These are phyloP conservation scores for Cyberlindnera xishuangbannaensis DNA, from an alignment of 805 yeast genomes.

Conservation along the genomic window DNA sequence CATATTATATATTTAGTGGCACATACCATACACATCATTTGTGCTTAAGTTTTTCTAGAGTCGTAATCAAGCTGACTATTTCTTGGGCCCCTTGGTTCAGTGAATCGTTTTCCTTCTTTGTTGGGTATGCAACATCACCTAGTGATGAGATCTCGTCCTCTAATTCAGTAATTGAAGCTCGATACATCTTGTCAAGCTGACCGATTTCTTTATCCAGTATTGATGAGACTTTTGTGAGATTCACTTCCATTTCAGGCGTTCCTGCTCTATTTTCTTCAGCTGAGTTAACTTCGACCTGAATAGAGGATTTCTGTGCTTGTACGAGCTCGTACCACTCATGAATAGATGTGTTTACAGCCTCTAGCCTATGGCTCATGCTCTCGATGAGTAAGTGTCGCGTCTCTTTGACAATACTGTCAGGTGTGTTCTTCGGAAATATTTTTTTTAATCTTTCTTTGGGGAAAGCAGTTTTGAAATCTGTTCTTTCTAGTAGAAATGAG, in stretches of 20 bases:
- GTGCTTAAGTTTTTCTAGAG: conserved; percentile 18
- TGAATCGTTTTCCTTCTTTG: no score
- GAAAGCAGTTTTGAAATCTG: conserved; percentile 5
- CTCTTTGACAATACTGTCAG: conserved; percentile 1
- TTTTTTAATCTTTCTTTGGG: conserved; percentile 3
- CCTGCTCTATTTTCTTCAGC: no score
- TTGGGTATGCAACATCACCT: conserved; percentile 20
- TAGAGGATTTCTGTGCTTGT: no score
- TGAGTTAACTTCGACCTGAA: no score
- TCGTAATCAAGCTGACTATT: conserved; percentile 14
- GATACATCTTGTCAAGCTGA: conserved; percentile 21
- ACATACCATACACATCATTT: no score
- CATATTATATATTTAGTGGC: conserved; percentile 9
- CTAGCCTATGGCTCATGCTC: conserved; percentile 1
- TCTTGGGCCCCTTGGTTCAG: conserved; percentile 12
- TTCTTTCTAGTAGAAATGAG: conserved; percentile 14
- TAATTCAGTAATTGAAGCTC: conserved; percentile 1
- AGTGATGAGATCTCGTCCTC: conserved; percentile 20
- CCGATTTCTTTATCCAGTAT: conserved; percentile 25
- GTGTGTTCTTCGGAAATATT: conserved; percentile 11
- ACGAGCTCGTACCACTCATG: no score
- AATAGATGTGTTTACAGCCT: conserved; percentile 5
- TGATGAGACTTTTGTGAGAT: conserved; percentile 25
- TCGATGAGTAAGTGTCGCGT: conserved; percentile 8
- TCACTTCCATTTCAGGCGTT: no score